Evolutionary conservation across 169 alveolate genomes (phyloP).

Genomic region (Fabrea salina): DNA sequence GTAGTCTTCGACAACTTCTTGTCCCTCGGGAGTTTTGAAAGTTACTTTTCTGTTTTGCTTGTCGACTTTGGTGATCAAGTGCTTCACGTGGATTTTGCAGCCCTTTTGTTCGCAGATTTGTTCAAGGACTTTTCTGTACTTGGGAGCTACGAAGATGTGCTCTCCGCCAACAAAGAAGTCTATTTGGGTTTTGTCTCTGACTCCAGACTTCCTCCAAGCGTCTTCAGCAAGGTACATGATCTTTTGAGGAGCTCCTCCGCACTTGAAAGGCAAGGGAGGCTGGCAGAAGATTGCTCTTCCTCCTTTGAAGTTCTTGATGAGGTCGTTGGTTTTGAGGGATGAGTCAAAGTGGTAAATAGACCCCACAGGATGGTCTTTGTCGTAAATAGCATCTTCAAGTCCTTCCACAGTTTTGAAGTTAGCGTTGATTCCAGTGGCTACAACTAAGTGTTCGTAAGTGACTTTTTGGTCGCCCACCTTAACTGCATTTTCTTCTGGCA

Average conservation of each 20-base stretch:
- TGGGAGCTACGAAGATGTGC: neutral
- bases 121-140: neutral
- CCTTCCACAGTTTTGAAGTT: conserved; percentile 62
- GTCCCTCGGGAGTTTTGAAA: conserved; percentile 46
- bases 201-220: conserved; percentile 48
- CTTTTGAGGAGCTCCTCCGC: conserved; percentile 78
- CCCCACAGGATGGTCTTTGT: conserved; percentile 62
- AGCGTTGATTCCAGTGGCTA: conserved; percentile 51
- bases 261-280: conserved; percentile 68
- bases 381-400: conserved; percentile 56
- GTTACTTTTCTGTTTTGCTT: conserved; percentile 40
- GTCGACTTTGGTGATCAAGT: conserved; percentile 46
- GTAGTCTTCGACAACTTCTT: conserved; percentile 33
- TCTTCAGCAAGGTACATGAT: conserved; percentile 55
- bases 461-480: conserved; percentile 36
- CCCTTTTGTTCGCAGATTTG: conserved; percentile 30
- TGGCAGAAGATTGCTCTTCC: conserved; percentile 61
- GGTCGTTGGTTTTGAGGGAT: conserved; percentile 44
- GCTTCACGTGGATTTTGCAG: conserved; percentile 42
- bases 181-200: conserved; percentile 35
- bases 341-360: conserved; percentile 53
- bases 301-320: conserved; percentile 48
- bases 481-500: conserved; percentile 47
- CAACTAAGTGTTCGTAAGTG: conserved; percentile 60
- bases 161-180: conserved; percentile 19